Evolutionary conservation across 2,329 filamentous ascomycete genomes (phyloP), one percentile per base, ranked within the genome.

Genomic region (Ascochyta lentis): DNA sequence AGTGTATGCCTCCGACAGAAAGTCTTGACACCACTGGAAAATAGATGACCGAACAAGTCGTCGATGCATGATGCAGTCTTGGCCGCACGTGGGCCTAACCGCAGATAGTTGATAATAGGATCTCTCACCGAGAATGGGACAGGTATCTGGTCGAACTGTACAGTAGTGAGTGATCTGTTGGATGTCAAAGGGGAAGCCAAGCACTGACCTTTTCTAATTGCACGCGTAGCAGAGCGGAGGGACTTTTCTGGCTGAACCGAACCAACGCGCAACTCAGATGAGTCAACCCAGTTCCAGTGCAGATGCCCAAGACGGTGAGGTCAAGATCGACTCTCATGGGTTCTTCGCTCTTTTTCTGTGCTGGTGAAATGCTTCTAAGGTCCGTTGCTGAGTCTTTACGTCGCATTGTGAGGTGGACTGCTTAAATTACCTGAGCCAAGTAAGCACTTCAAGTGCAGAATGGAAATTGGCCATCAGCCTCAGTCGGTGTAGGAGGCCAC

Each of bases 201-300:
- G 37, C 4, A 61, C 59, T 34, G 42, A 68, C 67, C 41, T 60
- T 46, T 13, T 86, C 74, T 5, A 87, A 74, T 63, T 83, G 78
- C 59, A 87, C 83, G 61, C 83, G 79, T 78, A 87, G 81, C 3
- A 82, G 78, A 5, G 77, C 74, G 6, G 79, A 74, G 0, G 83
- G 83, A 6, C 78, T 77, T 16, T 78, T 77, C 65, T 87, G 84
- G 42, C 74, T 75, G 67, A 86, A 87, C 47, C 74, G 81, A 62
- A 84, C 85, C 8, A 86, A 76, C 2, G 82, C 84, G 61, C 83
- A 86, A 67, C 86, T 83, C 40, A 87, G 84, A 24, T 81, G 80
- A 65, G 84, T 82, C 54, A 86, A 82, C 0, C 79, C 80, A 3
- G 81, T 83, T 26, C 81, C 82, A 49, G 77, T 80, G 68, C 83